phyloP scores from a whole-genome alignment of 2,329 filamentous ascomycete genomes.

The Passalora sequoiae region DNA sequence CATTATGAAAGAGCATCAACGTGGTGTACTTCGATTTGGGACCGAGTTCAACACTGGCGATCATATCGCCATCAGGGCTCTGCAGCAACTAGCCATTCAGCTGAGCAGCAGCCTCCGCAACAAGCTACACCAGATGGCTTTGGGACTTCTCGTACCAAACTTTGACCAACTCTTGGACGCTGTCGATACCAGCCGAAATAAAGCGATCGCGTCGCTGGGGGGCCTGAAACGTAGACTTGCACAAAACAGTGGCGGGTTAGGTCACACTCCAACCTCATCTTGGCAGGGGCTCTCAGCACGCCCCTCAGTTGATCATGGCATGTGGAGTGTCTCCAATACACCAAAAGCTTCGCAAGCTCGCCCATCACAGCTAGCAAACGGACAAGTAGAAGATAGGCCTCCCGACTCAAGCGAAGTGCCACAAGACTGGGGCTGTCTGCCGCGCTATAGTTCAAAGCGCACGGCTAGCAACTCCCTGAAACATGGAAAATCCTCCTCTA shows the following conservation, averaged over 20 bases:
- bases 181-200: neutral
- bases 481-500: too few species aligned
- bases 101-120: slow-evolving; percentile 12
- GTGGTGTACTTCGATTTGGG: slow-evolving; percentile 25
- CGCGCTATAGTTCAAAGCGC: too few species aligned
- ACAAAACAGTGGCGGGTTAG: neutral
- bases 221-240: slow-evolving; percentile 4
- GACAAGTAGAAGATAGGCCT: slow-evolving; percentile 1
- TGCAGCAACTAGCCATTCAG: slow-evolving; percentile 26
- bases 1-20: slow-evolving; percentile 25
- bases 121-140: neutral
- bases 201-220: neutral
- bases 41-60: slow-evolving; percentile 26
- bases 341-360: neutral
- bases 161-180: neutral
- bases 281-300: too few species aligned
- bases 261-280: neutral
- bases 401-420: too few species aligned
- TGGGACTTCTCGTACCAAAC: neutral
- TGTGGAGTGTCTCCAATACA: neutral
- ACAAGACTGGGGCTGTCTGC: too few species aligned
- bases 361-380: too few species aligned
- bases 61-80: slow-evolving; percentile 23
- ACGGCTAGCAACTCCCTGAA: too few species aligned
- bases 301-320: too few species aligned